Evolutionary conservation across 805 yeast genomes (phyloP).

Genomic region (Helenozyma baotianmanensis): DNA sequence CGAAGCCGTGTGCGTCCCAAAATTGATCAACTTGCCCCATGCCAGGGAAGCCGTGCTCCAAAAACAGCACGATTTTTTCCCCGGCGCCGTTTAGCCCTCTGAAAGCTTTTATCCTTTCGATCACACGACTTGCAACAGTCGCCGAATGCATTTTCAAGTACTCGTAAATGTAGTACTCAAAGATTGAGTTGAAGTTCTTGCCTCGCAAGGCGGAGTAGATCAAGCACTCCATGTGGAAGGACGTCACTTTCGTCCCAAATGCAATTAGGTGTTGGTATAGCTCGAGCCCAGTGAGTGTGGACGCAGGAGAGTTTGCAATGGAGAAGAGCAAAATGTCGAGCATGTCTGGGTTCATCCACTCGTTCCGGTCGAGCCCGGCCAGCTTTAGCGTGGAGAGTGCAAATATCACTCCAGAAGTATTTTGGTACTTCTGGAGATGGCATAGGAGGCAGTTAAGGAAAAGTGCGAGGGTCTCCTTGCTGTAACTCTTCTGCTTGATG

Average conservation of each 20-base stretch:
- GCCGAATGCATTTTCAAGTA: conserved; percentile 4
- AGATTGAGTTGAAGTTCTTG: neutral
- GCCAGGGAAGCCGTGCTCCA: conserved; percentile 1
- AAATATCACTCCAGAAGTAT: conserved; percentile 27
- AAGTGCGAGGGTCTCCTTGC: conserved; percentile 12
- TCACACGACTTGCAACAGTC: conserved; percentile 1
- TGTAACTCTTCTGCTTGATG: conserved; percentile 5
- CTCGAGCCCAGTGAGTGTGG: conserved; percentile 22
- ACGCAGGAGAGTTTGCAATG: conserved; percentile 23
- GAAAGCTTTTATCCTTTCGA: conserved; percentile 3
- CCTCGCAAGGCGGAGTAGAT: conserved; percentile 14
- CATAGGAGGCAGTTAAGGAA: conserved; percentile 35
- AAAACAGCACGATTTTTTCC: conserved; percentile 1
- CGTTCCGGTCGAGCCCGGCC: no score
- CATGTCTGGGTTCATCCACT: conserved; percentile 31
- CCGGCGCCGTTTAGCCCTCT: conserved; percentile 4
- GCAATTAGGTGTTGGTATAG: conserved; percentile 20
- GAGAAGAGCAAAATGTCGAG: conserved; percentile 24
- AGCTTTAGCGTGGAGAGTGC: conserved; percentile 14
- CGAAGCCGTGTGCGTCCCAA: conserved; percentile 4
- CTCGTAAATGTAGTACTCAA: conserved; percentile 4
- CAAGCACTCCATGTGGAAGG: conserved; percentile 18
- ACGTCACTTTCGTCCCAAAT: conserved; percentile 6
- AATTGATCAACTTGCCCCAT: neutral
- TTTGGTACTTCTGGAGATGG: conserved; percentile 31